These are phyloP conservation scores for Curvularia eragrostidis DNA, from an alignment of 2,329 filamentous ascomycete species.

Conservation along the genomic window DNA sequence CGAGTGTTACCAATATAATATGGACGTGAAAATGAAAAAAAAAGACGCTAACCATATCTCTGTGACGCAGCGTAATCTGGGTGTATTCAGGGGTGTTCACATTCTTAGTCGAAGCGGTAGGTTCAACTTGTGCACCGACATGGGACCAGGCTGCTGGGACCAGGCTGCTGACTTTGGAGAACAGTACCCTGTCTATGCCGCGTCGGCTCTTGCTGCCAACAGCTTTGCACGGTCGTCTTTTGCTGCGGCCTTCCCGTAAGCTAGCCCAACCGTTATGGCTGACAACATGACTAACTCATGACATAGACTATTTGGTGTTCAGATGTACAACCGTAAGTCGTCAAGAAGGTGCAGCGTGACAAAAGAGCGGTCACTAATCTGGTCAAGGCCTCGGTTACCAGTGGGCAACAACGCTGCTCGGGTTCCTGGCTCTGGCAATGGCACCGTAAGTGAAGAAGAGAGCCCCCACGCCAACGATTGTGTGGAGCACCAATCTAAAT, in stretches of 20 bases:
- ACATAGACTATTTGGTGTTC: slow-evolving; percentile 51
- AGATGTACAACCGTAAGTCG: slow-evolving; percentile 60
- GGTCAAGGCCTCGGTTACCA: slow-evolving; percentile 56
- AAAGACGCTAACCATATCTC: slow-evolving; percentile 43
- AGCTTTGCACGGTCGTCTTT: slow-evolving; percentile 58
- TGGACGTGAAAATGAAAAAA: slow-evolving; percentile 37
- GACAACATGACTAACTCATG: slow-evolving; percentile 10
- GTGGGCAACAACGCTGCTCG: slow-evolving; percentile 57
- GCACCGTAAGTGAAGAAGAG: slow-evolving; percentile 49
- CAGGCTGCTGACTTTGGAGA: slow-evolving; percentile 34
- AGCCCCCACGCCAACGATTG: slow-evolving; percentile 31
- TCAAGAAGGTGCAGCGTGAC: slow-evolving; percentile 25
- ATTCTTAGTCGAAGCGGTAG: slow-evolving; percentile 73
- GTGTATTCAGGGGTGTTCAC: slow-evolving; percentile 87
- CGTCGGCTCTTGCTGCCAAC: slow-evolving; percentile 59
- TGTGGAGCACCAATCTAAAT: slow-evolving; percentile 42
- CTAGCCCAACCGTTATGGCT: slow-evolving; percentile 7
- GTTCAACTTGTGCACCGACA: slow-evolving; percentile 34
- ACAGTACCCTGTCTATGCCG: slow-evolving; percentile 59
- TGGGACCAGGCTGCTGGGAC: slow-evolving; percentile 29
- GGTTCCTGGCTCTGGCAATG: slow-evolving; percentile 58
- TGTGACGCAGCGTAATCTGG: slow-evolving; percentile 68
- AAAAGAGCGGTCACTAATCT: slow-evolving; percentile 56
- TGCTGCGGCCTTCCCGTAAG: slow-evolving; percentile 55
- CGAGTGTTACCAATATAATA: slow-evolving; percentile 25